Percentiles rank a stretch among this genome's conserved stretches.
phyloP scores from a whole-genome alignment of 257 asterid species.

The Echites panduratus region DNA sequence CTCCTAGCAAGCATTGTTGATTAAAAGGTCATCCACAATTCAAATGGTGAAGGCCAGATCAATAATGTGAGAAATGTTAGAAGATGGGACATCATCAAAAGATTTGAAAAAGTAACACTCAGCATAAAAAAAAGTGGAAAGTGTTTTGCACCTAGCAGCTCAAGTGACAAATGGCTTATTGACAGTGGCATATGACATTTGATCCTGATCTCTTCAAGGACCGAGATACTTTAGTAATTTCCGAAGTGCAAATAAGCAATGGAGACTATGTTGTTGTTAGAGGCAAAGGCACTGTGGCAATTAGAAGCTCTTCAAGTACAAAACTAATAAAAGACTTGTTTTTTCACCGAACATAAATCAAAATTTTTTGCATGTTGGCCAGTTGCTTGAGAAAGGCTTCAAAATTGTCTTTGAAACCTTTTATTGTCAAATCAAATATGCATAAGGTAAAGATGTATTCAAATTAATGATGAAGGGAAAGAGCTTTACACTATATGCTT shows the following conservation, averaged over 20 bases:
- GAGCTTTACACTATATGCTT: constrained; percentile 7
- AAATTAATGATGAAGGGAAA: constrained; percentile 3
- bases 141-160: not conserved
- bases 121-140: not conserved
- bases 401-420: constrained; percentile 2
- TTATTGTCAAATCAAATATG: constrained; percentile 1
- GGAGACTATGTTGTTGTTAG: not conserved
- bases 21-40: not conserved
- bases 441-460: not conserved
- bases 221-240: too few species aligned
- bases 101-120: not conserved
- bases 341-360: constrained; percentile 5
- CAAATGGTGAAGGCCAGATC: not conserved
- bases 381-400: constrained; percentile 6
- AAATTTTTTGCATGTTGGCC: constrained; percentile 10
- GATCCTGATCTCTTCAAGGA: constrained; percentile 2
- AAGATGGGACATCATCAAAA: not conserved
- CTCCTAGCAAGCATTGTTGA: not conserved
- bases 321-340: constrained; percentile 8
- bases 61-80: not conserved
- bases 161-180: not conserved
- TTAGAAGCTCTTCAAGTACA: not conserved
- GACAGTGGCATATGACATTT: constrained; percentile 10
- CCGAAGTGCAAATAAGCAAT: not conserved
- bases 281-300: not conserved